Conservation (phyloP, 306 rosid genomes). For the Luffa acutangula region DNA sequence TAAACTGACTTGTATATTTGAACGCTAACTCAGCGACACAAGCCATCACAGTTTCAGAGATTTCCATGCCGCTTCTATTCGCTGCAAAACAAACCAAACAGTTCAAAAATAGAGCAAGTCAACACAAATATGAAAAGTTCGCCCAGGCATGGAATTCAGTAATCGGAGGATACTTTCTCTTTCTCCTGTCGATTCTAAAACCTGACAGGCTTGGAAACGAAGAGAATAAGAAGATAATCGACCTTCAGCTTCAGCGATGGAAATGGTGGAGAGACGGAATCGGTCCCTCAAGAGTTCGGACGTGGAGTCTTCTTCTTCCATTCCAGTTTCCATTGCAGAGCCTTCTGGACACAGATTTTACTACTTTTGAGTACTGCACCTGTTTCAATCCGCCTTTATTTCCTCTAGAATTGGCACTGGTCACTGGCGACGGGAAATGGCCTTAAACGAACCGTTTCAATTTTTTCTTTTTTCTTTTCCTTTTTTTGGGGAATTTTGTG, state of each 20-base stretch:
- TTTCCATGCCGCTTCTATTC: slow-evolving; percentile 41
- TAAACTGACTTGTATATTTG: slow-evolving; percentile 53
- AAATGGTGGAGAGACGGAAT: slow-evolving; percentile 62
- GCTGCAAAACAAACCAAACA: slow-evolving; percentile 21
- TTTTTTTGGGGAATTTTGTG: too few relatives aligned
- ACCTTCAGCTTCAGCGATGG: slow-evolving; percentile 71
- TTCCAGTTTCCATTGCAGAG: slow-evolving; percentile 13
- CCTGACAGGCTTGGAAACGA: not conserved
- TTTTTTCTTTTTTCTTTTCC: not conserved
- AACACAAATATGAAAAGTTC: not conserved
- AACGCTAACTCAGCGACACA: slow-evolving; percentile 75
- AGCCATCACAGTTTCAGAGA: slow-evolving; percentile 57
- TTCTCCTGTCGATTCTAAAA: not conserved
- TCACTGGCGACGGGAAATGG: not conserved
- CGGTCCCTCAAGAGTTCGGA: slow-evolving; percentile 51
- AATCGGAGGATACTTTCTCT: not conserved
- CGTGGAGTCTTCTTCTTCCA: slow-evolving; percentile 34
- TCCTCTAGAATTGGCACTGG: not conserved
- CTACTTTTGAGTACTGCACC: not conserved
- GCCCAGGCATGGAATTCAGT: not conserved
- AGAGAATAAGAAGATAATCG: not conserved
- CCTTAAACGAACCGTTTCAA: not conserved
- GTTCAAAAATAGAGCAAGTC: not conserved
- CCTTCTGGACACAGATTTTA: not conserved
- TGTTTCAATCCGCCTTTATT: not conserved